phyloP scores from a whole-genome alignment of 1,284 basidiomycete genomes.

The Trametes pubescens region DNA sequence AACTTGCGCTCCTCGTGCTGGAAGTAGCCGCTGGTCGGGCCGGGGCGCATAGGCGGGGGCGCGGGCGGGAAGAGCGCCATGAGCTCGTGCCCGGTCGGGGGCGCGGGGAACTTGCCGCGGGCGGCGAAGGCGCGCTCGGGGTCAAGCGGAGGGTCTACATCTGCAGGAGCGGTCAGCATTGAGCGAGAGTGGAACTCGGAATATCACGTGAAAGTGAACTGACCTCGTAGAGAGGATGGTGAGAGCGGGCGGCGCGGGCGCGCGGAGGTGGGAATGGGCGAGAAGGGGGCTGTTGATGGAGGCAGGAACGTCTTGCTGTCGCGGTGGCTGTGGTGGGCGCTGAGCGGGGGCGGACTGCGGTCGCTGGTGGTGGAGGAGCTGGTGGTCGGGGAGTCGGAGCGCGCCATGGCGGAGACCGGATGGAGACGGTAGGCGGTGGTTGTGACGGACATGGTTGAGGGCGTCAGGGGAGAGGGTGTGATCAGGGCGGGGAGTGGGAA shows the following conservation, averaged over 20 bases:
- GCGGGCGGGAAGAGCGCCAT: slow-evolving; percentile 82
- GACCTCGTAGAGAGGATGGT: slow-evolving; percentile 58
- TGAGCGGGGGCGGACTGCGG: slow-evolving; percentile 36
- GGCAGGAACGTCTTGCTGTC: slow-evolving; percentile 27
- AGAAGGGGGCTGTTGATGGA: slow-evolving; percentile 27
- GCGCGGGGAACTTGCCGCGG: slow-evolving; percentile 67
- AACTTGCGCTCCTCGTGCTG: slow-evolving; percentile 76
- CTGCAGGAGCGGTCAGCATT: slow-evolving; percentile 46
- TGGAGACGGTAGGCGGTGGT: slow-evolving; percentile 38
- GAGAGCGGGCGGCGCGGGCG: slow-evolving; percentile 39
- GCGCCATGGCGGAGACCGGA: slow-evolving; percentile 36
- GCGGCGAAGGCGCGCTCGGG: slow-evolving; percentile 48
- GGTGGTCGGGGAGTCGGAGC: slow-evolving; percentile 37
- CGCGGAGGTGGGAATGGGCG: slow-evolving; percentile 30
- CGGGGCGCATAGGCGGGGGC: slow-evolving; percentile 59
- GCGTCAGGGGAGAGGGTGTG: slow-evolving; percentile 1
- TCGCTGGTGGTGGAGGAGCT: slow-evolving; percentile 41
- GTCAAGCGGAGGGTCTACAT: slow-evolving; percentile 63
- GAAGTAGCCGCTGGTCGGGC: slow-evolving; percentile 74
- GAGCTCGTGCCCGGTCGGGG: slow-evolving; percentile 79
- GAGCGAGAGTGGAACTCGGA: background rate
- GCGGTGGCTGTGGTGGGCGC: slow-evolving; percentile 19
- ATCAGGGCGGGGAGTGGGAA: slow-evolving; percentile 17
- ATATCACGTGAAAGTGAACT: slow-evolving; percentile 39
- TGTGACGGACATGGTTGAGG: slow-evolving; percentile 27